Percentiles rank a stretch among this genome's conserved stretches.
Evolutionary conservation across 768 basidiomycete species (phyloP).

Genomic region (Suillus brevipes): DNA sequence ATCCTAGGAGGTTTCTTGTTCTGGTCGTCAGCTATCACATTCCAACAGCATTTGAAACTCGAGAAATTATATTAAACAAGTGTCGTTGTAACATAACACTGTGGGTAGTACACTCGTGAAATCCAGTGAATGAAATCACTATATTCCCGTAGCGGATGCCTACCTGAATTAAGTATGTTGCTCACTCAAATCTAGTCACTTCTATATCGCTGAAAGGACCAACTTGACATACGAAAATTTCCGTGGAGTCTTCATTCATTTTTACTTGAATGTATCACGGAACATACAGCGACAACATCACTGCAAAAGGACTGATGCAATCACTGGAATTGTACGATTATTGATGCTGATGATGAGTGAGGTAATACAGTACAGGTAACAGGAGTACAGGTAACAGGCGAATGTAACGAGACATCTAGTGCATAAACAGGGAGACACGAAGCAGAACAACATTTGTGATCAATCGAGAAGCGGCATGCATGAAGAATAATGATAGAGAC

Average conservation of each 20-base stretch:
- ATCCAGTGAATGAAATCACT: neutral
- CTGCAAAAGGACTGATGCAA: neutral
- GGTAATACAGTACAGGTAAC: neutral
- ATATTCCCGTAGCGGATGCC: neutral
- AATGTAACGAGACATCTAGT: neutral
- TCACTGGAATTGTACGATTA: neutral
- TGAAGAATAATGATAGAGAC: neutral
- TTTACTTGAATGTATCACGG: neutral
- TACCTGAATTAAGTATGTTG: neutral
- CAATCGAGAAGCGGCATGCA: neutral
- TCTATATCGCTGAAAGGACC: slow-evolving; percentile 1
- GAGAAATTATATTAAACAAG: neutral
- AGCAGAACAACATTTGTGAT: neutral
- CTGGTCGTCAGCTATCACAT: neutral
- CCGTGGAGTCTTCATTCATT: neutral
- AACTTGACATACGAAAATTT: neutral
- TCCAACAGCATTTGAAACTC: neutral
- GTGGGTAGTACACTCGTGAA: neutral
- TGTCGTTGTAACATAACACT: neutral
- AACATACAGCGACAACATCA: neutral
- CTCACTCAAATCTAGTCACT: neutral
- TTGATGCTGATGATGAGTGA: neutral
- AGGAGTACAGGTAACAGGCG: neutral
- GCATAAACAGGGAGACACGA: neutral
- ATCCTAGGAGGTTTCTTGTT: neutral